Base-by-base conservation (phyloP, 116 monocot species). In the Iris pallida region DNA sequence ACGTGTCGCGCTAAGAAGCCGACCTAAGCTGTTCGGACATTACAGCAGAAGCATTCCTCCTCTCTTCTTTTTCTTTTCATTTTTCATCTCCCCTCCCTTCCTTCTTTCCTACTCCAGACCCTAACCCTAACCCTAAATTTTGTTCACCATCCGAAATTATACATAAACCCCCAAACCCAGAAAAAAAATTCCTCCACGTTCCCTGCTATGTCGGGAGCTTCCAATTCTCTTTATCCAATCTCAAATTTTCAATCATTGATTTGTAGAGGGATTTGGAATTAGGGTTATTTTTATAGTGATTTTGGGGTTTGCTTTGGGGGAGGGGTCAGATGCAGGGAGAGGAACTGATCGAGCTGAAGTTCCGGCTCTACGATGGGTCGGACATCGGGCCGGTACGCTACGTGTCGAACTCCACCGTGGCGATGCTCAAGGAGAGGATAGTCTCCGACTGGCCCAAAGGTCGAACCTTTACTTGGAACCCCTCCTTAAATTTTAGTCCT, bases 361-460 rank as follows among this genome's bases (percentile, higher is more conserved):
- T 90, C 76, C 77, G 86, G 42, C 63, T 90, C 2, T 90, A 72
- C 44, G 90, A 90, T 81, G 90, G 90, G 11, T 74, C 86, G 14
- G 90, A 90, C 54, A 86, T 90, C 40, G 86, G 90, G 5, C 90
- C 90, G 53, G 79, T 83, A 16, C 76, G 75, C 16, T 86, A 83
- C 51, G 55, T 83, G 0, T 41, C 81, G 4, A 56, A 75, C 7
- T 72, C 83, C 1, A 90, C 86, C 5, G 71, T 86, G 3, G 73
- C 79, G 20, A 78, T 75, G 78, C 78, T 90, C 41, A 90, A 90
- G 71, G 81, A 86, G 30, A 75, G 86, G 75, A 80, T 90, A 12
- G 57, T 90, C 47, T 81, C 86, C 12, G 83, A 86, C 20, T 90
- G 90, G 90, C 90, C 90, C 0, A 75, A 81, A 83, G 90, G 86